Evolutionary conservation across 2,329 filamentous ascomycete species (phyloP).

Genomic region (Fusarium xylarioides): DNA sequence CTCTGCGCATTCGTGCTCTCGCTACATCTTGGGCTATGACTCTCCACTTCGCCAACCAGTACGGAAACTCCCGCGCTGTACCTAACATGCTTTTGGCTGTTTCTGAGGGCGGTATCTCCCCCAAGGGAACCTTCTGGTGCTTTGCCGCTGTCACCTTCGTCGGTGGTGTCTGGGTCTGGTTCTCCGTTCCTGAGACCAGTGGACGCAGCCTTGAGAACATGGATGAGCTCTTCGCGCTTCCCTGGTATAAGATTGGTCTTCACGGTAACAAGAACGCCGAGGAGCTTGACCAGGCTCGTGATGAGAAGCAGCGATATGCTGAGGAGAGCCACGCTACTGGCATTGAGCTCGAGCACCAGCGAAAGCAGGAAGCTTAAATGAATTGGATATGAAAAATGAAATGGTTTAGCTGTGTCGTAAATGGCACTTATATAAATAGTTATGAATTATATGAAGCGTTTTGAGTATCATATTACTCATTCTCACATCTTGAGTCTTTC

Average conservation of each 20-base stretch:
- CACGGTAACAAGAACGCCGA: conserved; percentile 63
- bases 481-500: neutral
- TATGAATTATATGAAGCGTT: conserved; percentile 9
- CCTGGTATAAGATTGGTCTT: conserved; percentile 78
- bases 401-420: neutral
- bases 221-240: conserved; percentile 75
- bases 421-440: conserved; percentile 8
- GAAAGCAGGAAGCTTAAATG: conserved; percentile 33
- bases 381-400: neutral
- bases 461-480: neutral
- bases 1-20: conserved; percentile 75
- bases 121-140: conserved; percentile 79
- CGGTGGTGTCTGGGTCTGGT: conserved; percentile 75
- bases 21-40: conserved; percentile 79
- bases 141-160: conserved; percentile 74
- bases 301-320: conserved; percentile 55
- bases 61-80: conserved; percentile 78
- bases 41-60: conserved; percentile 81
- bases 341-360: conserved; percentile 50
- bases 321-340: conserved; percentile 45
- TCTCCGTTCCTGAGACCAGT: conserved; percentile 77
- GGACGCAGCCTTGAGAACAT: conserved; percentile 74
- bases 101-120: conserved; percentile 58
- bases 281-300: conserved; percentile 51
- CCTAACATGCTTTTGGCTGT: conserved; percentile 74